These are phyloP conservation scores for Gymnopilus junonius DNA, from an alignment of 768 basidiomycete species.

Conservation along the genomic window DNA sequence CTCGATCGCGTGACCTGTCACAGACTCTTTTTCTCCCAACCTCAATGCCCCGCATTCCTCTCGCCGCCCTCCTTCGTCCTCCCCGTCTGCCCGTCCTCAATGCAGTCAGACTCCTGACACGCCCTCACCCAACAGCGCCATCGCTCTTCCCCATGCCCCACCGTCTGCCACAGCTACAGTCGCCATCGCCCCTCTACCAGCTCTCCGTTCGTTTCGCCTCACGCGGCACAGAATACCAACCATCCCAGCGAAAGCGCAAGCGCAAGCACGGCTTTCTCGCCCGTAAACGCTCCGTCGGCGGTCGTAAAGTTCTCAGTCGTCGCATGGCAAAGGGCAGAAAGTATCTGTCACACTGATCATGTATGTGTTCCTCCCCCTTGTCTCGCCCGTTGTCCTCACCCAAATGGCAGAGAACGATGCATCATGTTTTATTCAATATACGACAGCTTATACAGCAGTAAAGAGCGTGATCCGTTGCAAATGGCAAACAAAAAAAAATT, in stretches of 20 bases:
- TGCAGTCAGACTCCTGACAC: constrained; percentile 16
- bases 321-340: constrained; percentile 78
- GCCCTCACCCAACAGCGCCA: constrained; percentile 15
- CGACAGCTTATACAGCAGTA: constrained; percentile 24
- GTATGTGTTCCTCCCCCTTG: not conserved
- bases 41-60: constrained; percentile 49
- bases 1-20: constrained; percentile 22
- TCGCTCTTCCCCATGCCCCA: constrained; percentile 24
- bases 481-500: constrained; percentile 13
- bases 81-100: constrained; percentile 32
- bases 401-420: not conserved
- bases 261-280: constrained; percentile 91
- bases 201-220: constrained; percentile 66
- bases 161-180: constrained; percentile 34
- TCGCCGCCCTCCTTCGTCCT: constrained; percentile 39
- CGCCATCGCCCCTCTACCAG: constrained; percentile 39
- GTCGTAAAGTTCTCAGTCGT: constrained; percentile 72
- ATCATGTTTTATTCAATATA: constrained; percentile 6
- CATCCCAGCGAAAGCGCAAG: constrained; percentile 93
- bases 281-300: constrained; percentile 67
- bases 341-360: constrained; percentile 73
- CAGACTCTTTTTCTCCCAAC: constrained; percentile 12
- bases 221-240: constrained; percentile 92
- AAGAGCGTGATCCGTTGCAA: constrained; percentile 14
- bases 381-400: not conserved